Base-by-base conservation (phyloP, 2,329 filamentous ascomycete species). In the Alternaria panax region DNA sequence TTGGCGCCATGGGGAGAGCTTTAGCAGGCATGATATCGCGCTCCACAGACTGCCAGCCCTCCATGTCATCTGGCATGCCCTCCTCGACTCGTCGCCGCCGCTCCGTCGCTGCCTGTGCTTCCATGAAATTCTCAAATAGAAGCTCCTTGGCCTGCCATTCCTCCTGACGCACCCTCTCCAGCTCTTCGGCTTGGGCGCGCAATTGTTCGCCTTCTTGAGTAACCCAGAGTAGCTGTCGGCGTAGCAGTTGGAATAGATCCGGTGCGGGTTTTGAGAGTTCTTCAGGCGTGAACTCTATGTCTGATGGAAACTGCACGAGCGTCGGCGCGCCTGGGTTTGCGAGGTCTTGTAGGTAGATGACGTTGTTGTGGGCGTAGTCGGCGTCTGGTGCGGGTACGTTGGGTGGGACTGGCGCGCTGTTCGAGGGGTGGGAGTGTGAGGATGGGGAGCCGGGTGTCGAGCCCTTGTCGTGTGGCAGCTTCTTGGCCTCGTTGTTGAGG, bases 131-230 rank as follows among this genome's bases (percentile, higher is more conserved):
- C 57, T 92, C 87, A n/a, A 95, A 78, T 18, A 94, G 78, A 28
- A 92, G 84, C 78, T 95, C 91, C 78, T 94, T 94, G 78, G 91
- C 88, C 14, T 87, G 80, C 92, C 92, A 95, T 73, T 92, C 90
- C 62, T 87, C 84, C 74, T 87, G 87, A 76, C 90, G 88, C 12
- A 83, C 71, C 34, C 86, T 85, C 75, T 94, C 90, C 76, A 90
- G 85, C 42, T 81, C 80, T 64, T 88, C 87, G 66, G 88, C 87
- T 75, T 93, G 88, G 54, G 81, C 82, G 67, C 85, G 85, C 51
- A 95, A 81, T 38, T 82, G 78, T 52, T 90, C 87, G 57, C 83
- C 82, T 51, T 93, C 89, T 60, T 87, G 84, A 65, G 88, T 85
- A 1, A 89, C 89, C 90, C 90, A 93, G 65, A 88, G 87, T 18